Evolutionary conservation across 768 basidiomycete genomes (phyloP).

Genomic region (Lanmaoa rubissima): DNA sequence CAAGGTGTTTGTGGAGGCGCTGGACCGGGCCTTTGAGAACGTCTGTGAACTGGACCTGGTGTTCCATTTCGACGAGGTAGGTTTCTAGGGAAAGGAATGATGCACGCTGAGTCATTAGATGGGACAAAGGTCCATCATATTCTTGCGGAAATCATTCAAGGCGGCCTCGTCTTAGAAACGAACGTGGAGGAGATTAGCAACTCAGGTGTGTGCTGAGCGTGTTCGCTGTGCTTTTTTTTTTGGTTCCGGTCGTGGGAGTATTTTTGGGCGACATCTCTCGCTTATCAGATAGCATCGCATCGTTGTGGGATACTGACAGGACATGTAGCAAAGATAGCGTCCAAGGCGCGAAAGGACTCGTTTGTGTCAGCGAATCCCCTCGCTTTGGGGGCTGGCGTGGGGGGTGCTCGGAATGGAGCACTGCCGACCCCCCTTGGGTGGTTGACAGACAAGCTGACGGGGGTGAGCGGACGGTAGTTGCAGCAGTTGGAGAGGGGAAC

Average conservation of each 20-base stretch:
- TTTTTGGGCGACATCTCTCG: not conserved
- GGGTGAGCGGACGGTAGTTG: conserved; percentile 50
- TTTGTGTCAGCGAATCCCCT: conserved; percentile 81
- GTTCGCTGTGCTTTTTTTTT: not conserved
- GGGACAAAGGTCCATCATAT: conserved; percentile 77
- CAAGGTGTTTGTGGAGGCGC: conserved; percentile 92
- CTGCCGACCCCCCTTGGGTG: conserved; percentile 75
- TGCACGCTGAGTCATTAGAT: conserved; percentile 2
- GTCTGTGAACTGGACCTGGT: conserved; percentile 98
- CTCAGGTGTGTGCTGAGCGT: conserved; percentile 48
- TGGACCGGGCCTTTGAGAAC: conserved; percentile 95
- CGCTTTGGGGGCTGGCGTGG: conserved; percentile 60
- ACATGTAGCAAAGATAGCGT: conserved; percentile 61
- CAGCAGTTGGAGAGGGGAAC: not conserved
- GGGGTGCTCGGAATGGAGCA: conserved; percentile 58
- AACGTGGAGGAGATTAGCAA: conserved; percentile 82
- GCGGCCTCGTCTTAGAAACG: conserved; percentile 94
- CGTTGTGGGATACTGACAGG: conserved; percentile 11
- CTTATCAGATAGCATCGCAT: conserved; percentile 1
- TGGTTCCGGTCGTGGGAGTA: not conserved
- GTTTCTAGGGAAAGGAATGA: conserved; percentile 13
- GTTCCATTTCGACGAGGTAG: conserved; percentile 96
- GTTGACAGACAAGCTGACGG: conserved; percentile 73
- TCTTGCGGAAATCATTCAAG: conserved; percentile 94
- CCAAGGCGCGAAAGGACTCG: conserved; percentile 73